These are phyloP conservation scores for Discostella stelligeroides DNA, from an alignment of 108 stramenopile species.

Conservation along the genomic window DNA sequence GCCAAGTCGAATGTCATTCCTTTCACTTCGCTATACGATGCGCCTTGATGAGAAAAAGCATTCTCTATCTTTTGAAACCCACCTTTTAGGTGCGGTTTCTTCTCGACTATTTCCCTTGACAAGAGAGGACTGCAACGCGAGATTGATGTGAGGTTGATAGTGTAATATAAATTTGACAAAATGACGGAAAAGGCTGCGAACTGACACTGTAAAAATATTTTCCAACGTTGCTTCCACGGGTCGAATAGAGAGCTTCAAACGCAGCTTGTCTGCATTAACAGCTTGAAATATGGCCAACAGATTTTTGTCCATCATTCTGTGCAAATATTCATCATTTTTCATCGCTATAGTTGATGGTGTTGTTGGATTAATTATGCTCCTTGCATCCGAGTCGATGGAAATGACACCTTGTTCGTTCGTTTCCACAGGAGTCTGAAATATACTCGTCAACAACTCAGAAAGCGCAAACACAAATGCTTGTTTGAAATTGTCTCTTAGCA, in stretches of 20 bases:
- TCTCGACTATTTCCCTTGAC: constrained; percentile 18
- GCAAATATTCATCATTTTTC: constrained; percentile 18
- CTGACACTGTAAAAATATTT: not conserved
- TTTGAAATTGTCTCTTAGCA: constrained; percentile 30
- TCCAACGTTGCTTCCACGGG: constrained; percentile 7
- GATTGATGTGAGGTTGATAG: not conserved
- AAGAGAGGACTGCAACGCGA: constrained; percentile 6
- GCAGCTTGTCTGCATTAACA: not conserved
- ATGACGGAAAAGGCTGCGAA: not conserved
- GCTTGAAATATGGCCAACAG: constrained; percentile 12
- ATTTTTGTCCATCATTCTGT: constrained; percentile 13
- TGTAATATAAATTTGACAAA: not conserved
- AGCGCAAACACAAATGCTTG: constrained; percentile 16
- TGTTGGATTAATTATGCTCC: not conserved
- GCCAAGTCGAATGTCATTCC: constrained; percentile 26
- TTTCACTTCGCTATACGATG: constrained; percentile 26
- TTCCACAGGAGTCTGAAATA: constrained; percentile 3
- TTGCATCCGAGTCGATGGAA: constrained; percentile 16
- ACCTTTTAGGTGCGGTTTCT: constrained; percentile 26
- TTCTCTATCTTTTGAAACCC: constrained; percentile 36
- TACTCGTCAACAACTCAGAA: constrained; percentile 8
- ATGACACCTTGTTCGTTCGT: constrained; percentile 13
- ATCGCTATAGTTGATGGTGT: not conserved
- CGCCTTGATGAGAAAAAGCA: constrained; percentile 16
- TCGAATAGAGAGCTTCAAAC: constrained; percentile 1